Percentiles rank a stretch among this genome's conserved stretches.
Evolutionary conservation across 805 yeast genomes (phyloP).

Genomic region (Nakazawaea ambrosiae): DNA sequence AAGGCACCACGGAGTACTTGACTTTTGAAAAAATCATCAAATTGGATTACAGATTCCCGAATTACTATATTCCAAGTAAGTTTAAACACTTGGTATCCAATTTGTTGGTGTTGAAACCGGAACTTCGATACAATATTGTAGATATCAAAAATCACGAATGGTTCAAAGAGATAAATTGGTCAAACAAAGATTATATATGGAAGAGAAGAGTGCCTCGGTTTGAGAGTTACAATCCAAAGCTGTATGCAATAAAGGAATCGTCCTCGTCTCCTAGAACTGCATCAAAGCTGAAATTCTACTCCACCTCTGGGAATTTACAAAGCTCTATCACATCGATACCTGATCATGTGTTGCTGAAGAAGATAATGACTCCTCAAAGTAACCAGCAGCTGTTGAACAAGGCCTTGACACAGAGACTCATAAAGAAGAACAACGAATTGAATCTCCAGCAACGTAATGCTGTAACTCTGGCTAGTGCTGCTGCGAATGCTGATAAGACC

Average conservation of each 20-base stretch:
- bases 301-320: slow-evolving; percentile 6
- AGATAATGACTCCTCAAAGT: slow-evolving; percentile 23
- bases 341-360: slow-evolving; percentile 21
- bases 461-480: slow-evolving; percentile 14
- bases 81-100: slow-evolving; percentile 62
- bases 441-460: slow-evolving; percentile 17
- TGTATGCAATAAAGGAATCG: slow-evolving; percentile 14
- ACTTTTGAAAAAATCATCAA: slow-evolving; percentile 86
- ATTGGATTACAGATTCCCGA: slow-evolving; percentile 66
- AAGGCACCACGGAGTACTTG: slow-evolving; percentile 76
- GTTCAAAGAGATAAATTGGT: slow-evolving; percentile 64
- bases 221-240: slow-evolving; percentile 50
- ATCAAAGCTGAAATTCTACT: slow-evolving; percentile 16
- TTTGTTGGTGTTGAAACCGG: slow-evolving; percentile 67
- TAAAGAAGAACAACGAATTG: slow-evolving; percentile 22
- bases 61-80: slow-evolving; percentile 51
- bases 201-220: slow-evolving; percentile 56
- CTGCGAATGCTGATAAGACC: slow-evolving; percentile 17
- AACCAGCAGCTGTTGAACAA: slow-evolving; percentile 27
- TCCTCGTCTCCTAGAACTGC: not conserved
- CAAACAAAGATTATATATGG: slow-evolving; percentile 64
- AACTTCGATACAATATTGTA: slow-evolving; percentile 49
- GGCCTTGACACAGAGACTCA: slow-evolving; percentile 23
- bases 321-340: slow-evolving; percentile 20
- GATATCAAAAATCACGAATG: slow-evolving; percentile 64